phyloP scores from a whole-genome alignment of 2,329 filamentous ascomycete genomes.

The Aspergillus sp. region DNA sequence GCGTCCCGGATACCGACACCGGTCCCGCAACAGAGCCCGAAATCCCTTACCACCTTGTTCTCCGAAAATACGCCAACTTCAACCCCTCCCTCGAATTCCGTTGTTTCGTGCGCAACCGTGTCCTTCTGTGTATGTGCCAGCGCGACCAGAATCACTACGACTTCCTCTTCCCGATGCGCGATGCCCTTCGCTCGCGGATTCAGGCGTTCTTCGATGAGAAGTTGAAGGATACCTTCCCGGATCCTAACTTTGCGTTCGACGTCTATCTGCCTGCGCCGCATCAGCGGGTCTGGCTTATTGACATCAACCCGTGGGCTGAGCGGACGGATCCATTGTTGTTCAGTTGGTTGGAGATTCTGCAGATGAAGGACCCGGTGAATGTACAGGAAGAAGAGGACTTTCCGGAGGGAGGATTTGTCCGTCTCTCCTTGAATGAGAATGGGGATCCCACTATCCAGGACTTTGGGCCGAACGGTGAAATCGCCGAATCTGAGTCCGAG shows the following conservation, averaged over 20 bases:
- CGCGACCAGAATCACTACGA: constrained; percentile 85
- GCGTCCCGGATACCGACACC: constrained; percentile 34
- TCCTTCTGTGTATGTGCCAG: constrained; percentile 76
- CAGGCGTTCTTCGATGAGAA: constrained; percentile 69
- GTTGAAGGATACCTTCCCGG: constrained; percentile 71
- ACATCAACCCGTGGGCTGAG: constrained; percentile 91
- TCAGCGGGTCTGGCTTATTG: constrained; percentile 74
- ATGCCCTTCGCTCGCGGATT: constrained; percentile 61
- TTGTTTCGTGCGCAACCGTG: constrained; percentile 81
- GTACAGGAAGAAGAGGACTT: constrained; percentile 28
- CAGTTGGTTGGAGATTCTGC: constrained; percentile 79
- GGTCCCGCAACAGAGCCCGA: constrained; percentile 19
- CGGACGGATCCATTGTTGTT: constrained; percentile 86
- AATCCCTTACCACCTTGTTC: constrained; percentile 71
- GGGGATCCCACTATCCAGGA: constrained; percentile 7
- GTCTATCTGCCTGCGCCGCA: constrained; percentile 77
- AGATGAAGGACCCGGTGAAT: constrained; percentile 48
- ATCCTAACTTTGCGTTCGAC: constrained; percentile 80
- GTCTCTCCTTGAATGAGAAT: constrained; percentile 26
- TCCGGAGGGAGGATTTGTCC: constrained; percentile 27
- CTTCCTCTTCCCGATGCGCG: constrained; percentile 65
- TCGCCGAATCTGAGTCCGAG: constrained; percentile 20
- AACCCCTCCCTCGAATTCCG: constrained; percentile 91
- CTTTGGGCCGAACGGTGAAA: constrained; percentile 16
- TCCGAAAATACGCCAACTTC: constrained; percentile 80